Conservation (phyloP, 2,329 filamentous ascomycete species). For the Paracoccidioides brasiliensis region DNA sequence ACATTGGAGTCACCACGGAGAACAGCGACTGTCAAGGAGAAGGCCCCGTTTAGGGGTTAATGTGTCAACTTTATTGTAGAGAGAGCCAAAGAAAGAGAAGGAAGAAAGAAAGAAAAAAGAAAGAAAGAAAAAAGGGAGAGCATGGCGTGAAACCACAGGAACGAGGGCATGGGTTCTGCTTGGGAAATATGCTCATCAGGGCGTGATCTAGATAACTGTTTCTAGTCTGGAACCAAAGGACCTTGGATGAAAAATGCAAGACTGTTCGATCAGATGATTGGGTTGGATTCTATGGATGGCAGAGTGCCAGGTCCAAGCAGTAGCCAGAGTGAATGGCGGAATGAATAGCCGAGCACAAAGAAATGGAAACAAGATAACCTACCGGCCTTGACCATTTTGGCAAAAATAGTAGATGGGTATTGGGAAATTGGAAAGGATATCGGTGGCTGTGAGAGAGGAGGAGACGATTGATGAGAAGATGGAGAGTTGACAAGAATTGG, state of each 20-base stretch:
- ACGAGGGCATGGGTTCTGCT: neutral
- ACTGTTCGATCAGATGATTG: neutral
- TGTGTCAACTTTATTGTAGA: slow-evolving; percentile 10
- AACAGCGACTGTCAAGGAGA: slow-evolving; percentile 58
- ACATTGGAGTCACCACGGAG: slow-evolving; percentile 97
- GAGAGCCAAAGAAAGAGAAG: neutral
- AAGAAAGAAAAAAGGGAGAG: neutral
- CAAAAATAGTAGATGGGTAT: slow-evolving; percentile 36
- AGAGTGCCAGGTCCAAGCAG: slow-evolving; percentile 1
- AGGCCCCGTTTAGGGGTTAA: neutral
- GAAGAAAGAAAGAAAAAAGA: neutral
- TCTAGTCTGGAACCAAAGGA: slow-evolving; percentile 5
- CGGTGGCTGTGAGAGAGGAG: neutral
- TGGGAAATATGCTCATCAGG: slow-evolving; percentile 4
- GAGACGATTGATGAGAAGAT: slow-evolving; percentile 13
- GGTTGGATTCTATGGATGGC: neutral
- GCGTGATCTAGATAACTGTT: neutral
- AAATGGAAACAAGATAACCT: slow-evolving; percentile 32
- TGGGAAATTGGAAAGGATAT: neutral
- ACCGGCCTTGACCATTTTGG: slow-evolving; percentile 99
- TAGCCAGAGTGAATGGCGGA: neutral
- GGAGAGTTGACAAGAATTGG: slow-evolving; percentile 9
- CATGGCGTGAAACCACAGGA: neutral
- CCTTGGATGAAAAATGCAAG: slow-evolving; percentile 5
- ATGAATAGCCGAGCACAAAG: slow-evolving; percentile 6